Percentiles rank a stretch among this genome's conserved stretches.
These are phyloP conservation scores for Eleusine indica DNA, from an alignment of 176 grass and related monocot genomes.

Conservation along the genomic window DNA sequence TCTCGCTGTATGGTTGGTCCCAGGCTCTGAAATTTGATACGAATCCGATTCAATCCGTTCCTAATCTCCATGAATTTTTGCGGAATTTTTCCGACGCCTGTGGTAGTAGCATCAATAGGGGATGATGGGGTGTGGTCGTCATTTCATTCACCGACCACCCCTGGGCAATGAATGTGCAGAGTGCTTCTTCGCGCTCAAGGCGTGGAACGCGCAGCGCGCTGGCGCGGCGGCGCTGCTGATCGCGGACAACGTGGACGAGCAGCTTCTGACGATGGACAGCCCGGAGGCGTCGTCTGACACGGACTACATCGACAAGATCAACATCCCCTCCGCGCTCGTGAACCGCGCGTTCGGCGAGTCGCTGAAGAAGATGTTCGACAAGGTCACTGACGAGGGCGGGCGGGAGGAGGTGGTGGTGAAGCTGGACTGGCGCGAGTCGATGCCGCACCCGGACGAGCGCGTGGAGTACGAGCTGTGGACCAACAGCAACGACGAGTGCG, in stretches of 20 bases:
- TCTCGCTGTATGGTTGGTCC: too few species aligned
- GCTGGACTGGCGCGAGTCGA: conserved; percentile 90
- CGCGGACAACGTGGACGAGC: conserved; percentile 77
- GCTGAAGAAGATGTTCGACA: conserved; percentile 52
- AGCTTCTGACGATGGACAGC: conserved; percentile 93
- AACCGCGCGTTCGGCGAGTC: conserved; percentile 66
- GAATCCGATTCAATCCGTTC: neutral
- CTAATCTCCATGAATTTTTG: neutral
- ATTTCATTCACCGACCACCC: neutral
- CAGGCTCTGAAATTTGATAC: too few species aligned
- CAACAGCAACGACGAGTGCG: conserved; percentile 99
- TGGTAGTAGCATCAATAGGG: neutral
- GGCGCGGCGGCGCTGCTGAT: conserved; percentile 85
- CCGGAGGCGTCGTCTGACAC: conserved; percentile 53
- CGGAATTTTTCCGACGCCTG: neutral
- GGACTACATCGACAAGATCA: conserved; percentile 73
- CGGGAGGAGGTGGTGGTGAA: conserved; percentile 71
- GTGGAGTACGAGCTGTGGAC: conserved; percentile 99
- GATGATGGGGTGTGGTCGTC: neutral
- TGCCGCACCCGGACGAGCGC: conserved; percentile 94
- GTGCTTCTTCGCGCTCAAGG: conserved; percentile 89
- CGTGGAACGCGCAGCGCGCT: conserved; percentile 90
- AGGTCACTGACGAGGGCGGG: neutral
- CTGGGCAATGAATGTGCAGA: conserved; percentile 32
- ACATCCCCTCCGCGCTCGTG: conserved; percentile 84